A percentile compares a stretch with the other conserved stretches of the same genome.
These are phyloP conservation scores for Penicillium maclennaniae DNA, from an alignment of 495 filamentous ascomycete species.

Conservation along the genomic window DNA sequence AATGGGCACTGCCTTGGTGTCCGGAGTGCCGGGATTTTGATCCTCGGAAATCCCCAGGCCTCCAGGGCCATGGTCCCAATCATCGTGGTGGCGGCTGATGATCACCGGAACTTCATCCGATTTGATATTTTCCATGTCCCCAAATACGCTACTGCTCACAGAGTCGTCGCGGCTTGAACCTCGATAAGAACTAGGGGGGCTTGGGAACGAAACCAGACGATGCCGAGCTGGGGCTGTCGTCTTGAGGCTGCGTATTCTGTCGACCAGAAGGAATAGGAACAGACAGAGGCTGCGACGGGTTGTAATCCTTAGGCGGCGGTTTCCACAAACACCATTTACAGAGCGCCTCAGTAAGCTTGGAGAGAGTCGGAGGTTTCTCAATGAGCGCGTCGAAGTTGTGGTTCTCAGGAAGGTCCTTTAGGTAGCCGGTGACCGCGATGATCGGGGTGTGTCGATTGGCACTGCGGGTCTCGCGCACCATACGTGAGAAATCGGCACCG, in stretches of 20 bases:
- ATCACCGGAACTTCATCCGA: slow-evolving; percentile 77
- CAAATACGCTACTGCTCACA: slow-evolving; percentile 78
- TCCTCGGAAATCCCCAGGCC: slow-evolving; percentile 66
- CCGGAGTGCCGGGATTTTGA: slow-evolving; percentile 20
- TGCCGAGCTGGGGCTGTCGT: slow-evolving; percentile 79
- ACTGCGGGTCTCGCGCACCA: slow-evolving; percentile 95
- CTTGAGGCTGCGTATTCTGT: slow-evolving; percentile 55
- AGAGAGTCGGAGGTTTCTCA: slow-evolving; percentile 89
- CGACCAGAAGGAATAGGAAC: slow-evolving; percentile 60
- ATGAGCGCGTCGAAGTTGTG: slow-evolving; percentile 94
- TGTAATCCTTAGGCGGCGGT: slow-evolving; percentile 56
- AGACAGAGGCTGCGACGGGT: slow-evolving; percentile 44
- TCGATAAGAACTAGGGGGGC: slow-evolving; percentile 67
- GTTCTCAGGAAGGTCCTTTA: slow-evolving; percentile 89
- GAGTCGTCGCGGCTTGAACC: slow-evolving; percentile 80
- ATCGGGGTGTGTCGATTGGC: slow-evolving; percentile 92
- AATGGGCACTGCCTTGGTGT: slow-evolving; percentile 34
- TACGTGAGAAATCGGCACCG: slow-evolving; percentile 89
- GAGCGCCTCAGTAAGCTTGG: slow-evolving; percentile 82
- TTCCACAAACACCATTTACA: slow-evolving; percentile 91
- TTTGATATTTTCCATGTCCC: slow-evolving; percentile 73
- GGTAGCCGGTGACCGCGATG: slow-evolving; percentile 93
- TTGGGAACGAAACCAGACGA: slow-evolving; percentile 70
- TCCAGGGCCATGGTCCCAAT: slow-evolving; percentile 66
- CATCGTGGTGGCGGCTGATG: slow-evolving; percentile 65